Conservation (phyloP, 441 rosid species). For the Euphorbia celastroides region DNA sequence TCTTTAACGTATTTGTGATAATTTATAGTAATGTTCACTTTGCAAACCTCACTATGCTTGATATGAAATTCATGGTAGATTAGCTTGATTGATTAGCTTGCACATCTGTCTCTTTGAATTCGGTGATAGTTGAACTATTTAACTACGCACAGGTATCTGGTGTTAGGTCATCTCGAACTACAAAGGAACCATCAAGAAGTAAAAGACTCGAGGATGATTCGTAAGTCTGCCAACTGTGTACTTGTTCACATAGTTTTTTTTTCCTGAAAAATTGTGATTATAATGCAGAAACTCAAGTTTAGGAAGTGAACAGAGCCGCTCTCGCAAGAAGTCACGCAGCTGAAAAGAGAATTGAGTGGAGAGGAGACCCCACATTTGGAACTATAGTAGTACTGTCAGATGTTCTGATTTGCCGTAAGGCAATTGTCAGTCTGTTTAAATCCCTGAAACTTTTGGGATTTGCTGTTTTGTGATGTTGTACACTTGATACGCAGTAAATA, state of each 20-base stretch:
- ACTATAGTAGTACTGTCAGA: slow-evolving; percentile 3
- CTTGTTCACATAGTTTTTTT: neutral
- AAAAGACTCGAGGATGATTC: slow-evolving; percentile 36
- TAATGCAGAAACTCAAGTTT: slow-evolving; percentile 37
- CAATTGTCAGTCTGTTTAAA: slow-evolving; percentile 9
- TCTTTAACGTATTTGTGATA: neutral
- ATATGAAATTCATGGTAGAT: slow-evolving; percentile 2
- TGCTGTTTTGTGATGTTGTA: slow-evolving; percentile 30
- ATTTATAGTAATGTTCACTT: neutral
- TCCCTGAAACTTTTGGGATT: slow-evolving; percentile 3
- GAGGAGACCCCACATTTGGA: neutral
- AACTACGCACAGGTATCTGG: slow-evolving; percentile 34
- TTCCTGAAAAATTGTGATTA: neutral
- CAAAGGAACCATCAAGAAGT: slow-evolving; percentile 46
- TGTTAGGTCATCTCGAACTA: slow-evolving; percentile 33
- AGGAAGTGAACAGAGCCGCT: slow-evolving; percentile 19
- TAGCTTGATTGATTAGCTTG: neutral
- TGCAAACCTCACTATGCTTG: neutral
- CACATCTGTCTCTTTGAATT: neutral
- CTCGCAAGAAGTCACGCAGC: slow-evolving; percentile 35
- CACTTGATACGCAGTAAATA: slow-evolving; percentile 20
- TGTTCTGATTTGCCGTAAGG: slow-evolving; percentile 16
- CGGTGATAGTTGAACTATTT: slow-evolving; percentile 5
- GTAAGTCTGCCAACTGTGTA: slow-evolving; percentile 37
- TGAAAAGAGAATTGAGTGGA: slow-evolving; percentile 27